Conservation (phyloP, 1,139 yeast species). For the Hemisphaericaspora subhashii region DNA sequence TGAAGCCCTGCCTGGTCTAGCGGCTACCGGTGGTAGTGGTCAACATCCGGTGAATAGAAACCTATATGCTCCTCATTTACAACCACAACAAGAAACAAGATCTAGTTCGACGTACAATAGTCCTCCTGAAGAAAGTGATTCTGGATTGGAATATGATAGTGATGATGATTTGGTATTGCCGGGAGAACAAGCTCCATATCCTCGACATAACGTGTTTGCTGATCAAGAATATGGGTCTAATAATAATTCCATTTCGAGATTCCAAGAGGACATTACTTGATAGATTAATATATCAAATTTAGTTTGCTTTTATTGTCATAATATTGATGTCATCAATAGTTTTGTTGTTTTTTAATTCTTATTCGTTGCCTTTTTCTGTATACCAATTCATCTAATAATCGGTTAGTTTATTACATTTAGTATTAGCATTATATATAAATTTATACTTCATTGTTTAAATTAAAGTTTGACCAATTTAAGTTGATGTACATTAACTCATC, state of each 20-base stretch:
- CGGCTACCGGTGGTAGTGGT: background rate
- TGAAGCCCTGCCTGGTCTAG: slow-evolving; percentile 8
- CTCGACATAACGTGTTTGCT: slow-evolving; percentile 9
- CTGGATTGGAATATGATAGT: slow-evolving; percentile 15
- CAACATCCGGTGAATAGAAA: background rate
- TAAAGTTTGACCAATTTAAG: no score
- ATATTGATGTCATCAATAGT: background rate
- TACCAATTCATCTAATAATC: no score
- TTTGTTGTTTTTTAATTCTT: no score
- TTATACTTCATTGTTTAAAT: no score
- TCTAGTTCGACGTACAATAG: slow-evolving; percentile 10
- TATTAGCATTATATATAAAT: no score
- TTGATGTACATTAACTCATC: no score
- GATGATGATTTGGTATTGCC: slow-evolving; percentile 12
- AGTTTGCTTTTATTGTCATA: no score
- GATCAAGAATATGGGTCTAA: slow-evolving; percentile 11
- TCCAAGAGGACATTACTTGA: slow-evolving; percentile 13
- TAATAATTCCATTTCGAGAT: slow-evolving; percentile 13
- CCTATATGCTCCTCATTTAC: background rate
- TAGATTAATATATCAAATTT: no score
- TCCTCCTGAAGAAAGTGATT: slow-evolving; percentile 8
- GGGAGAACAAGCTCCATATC: slow-evolving; percentile 9
- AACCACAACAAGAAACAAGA: slow-evolving; percentile 7
- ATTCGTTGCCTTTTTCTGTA: no score
- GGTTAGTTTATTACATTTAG: no score